phyloP scores from a whole-genome alignment of 2,329 filamentous ascomycete species.

The Stachybotrys echinatus region DNA sequence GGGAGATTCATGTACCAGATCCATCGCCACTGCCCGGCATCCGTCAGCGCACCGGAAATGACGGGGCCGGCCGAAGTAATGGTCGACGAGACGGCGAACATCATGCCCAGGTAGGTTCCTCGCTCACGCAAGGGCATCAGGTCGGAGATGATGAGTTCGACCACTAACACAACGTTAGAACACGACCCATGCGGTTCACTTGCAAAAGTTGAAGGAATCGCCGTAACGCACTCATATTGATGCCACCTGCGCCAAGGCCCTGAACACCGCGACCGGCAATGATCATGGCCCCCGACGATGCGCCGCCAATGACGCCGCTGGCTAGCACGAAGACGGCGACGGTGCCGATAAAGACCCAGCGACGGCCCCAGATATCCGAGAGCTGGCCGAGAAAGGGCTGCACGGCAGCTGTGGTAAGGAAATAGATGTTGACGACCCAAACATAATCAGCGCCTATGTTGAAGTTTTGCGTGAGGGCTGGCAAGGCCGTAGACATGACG shows the following conservation, averaged over 20 bases:
- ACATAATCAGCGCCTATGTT: conserved; percentile 17
- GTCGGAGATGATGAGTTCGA: conserved; percentile 32
- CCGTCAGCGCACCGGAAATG: no score
- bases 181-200: no score
- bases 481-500: conserved; percentile 19
- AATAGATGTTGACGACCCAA: conserved; percentile 21
- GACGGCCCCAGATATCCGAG: conserved; percentile 47
- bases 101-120: conserved; percentile 32
- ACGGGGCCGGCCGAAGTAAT: no score
- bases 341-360: conserved; percentile 31
- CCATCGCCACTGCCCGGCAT: no score
- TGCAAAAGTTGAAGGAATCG: no score
- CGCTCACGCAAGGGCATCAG: conserved; percentile 43
- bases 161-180: no score
- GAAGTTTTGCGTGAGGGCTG: conserved; percentile 16
- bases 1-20: no score
- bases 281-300: conserved; percentile 32
- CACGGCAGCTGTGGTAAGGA: conserved; percentile 18
- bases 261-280: conserved; percentile 38
- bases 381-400: conserved; percentile 47
- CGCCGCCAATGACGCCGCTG: conserved; percentile 39
- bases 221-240: no score
- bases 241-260: conserved; percentile 27
- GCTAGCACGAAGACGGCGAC: conserved; percentile 45
- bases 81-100: no score